These are phyloP conservation scores for Xylariaceae sp. DNA, from an alignment of 2,329 filamentous ascomycete species.

Conservation along the genomic window DNA sequence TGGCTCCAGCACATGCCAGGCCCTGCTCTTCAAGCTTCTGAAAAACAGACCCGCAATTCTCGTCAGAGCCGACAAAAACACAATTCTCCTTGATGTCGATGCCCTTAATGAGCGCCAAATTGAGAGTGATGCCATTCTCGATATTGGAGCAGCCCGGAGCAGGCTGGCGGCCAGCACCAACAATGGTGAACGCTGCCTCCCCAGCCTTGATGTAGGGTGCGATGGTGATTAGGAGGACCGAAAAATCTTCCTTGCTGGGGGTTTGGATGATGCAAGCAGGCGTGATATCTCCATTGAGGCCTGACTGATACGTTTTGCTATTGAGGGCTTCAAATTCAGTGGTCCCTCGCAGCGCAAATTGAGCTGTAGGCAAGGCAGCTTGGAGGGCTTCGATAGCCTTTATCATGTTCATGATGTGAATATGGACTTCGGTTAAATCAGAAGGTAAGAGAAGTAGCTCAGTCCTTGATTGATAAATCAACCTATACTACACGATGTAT, in stretches of 20 bases:
- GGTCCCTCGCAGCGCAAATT: background rate
- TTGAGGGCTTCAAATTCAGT: background rate
- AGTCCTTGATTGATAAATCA: too few species aligned
- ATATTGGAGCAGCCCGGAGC: constrained; percentile 21
- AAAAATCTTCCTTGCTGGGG: background rate
- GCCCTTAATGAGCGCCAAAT: constrained; percentile 15
- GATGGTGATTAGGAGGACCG: background rate
- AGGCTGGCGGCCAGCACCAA: constrained; percentile 5
- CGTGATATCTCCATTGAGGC: background rate
- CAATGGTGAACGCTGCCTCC: constrained; percentile 6
- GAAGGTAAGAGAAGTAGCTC: too few species aligned
- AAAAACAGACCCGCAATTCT: constrained; percentile 23
- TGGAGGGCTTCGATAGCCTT: background rate
- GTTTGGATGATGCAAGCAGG: background rate
- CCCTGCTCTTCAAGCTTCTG: constrained; percentile 15
- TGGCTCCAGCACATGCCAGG: constrained; percentile 10
- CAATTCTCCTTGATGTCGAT: constrained; percentile 7
- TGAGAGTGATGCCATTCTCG: constrained; percentile 23
- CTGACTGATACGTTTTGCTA: background rate
- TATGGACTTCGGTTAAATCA: too few species aligned
- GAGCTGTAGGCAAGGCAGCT: background rate
- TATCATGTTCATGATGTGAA: background rate
- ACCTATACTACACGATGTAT: too few species aligned
- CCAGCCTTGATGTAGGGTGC: background rate
- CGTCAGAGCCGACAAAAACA: constrained; percentile 20